Percentiles rank a stretch among this genome's conserved stretches.
Evolutionary conservation across 768 basidiomycete species (phyloP).

Genomic region (Agrocybe pediades): DNA sequence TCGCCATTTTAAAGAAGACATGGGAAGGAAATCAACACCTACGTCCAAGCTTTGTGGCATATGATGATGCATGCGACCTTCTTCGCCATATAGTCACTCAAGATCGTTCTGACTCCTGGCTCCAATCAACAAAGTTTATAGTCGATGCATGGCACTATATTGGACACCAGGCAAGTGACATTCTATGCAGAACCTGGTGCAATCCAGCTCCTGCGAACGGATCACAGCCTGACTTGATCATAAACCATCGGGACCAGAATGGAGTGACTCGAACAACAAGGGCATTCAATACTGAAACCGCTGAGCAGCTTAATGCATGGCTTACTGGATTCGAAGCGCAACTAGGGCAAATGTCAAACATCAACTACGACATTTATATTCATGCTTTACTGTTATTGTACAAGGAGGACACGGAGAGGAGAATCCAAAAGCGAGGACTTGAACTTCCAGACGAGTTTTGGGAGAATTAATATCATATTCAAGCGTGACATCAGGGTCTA

Average conservation of each 20-base stretch:
- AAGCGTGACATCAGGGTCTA: too few species aligned
- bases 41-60: conserved; percentile 19
- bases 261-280: conserved; percentile 16
- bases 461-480: too few species aligned
- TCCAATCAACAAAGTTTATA: conserved; percentile 19
- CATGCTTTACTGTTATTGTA: too few species aligned
- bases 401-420: too few species aligned
- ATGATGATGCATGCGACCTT: conserved; percentile 22
- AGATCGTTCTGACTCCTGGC: conserved; percentile 13
- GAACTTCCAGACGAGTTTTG: conserved; percentile 3
- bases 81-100: conserved; percentile 25
- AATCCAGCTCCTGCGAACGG: conserved; percentile 24
- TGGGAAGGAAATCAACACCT: conserved; percentile 12
- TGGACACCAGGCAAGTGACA: conserved; percentile 18
- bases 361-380: too few species aligned
- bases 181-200: conserved; percentile 19
- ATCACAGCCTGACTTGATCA: conserved; percentile 20
- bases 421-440: too few species aligned
- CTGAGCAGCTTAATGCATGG: conserved; percentile 19
- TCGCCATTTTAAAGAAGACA: conserved; percentile 15
- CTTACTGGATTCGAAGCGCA: too few species aligned
- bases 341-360: too few species aligned
- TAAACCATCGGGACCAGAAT: conserved; percentile 9
- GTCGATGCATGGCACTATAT: conserved; percentile 30
- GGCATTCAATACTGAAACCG: conserved; percentile 29